Percentiles rank a stretch among this genome's conserved stretches.
phyloP scores from a whole-genome alignment of 768 basidiomycete genomes.

The Mrakia gelida region DNA sequence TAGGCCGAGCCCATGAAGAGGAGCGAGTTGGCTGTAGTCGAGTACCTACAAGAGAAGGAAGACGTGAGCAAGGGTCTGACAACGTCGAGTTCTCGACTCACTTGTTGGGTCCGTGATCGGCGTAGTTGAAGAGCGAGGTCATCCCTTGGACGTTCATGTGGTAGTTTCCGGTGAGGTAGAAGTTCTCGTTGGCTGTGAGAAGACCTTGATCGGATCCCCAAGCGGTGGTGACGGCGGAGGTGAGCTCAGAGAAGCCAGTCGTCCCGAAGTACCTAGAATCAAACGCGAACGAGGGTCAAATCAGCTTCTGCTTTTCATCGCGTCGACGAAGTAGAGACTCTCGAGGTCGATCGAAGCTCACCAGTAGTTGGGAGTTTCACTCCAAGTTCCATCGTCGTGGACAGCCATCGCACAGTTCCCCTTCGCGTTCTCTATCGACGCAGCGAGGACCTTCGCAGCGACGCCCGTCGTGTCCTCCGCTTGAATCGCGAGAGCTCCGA shows the following conservation, averaged over 20 bases:
- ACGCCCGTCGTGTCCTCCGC: constrained; percentile 65
- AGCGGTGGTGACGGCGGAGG: constrained; percentile 72
- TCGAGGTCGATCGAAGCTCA: constrained; percentile 44
- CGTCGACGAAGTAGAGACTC: neutral
- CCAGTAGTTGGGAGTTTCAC: constrained; percentile 92
- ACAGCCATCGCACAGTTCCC: constrained; percentile 61
- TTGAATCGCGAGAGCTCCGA: constrained; percentile 85
- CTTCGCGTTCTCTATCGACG: constrained; percentile 69
- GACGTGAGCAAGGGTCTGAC: neutral
- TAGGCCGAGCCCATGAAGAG: constrained; percentile 69
- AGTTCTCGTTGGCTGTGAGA: constrained; percentile 64
- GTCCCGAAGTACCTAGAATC: constrained; percentile 63
- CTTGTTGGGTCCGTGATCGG: constrained; percentile 88
- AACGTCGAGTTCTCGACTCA: constrained; percentile 13
- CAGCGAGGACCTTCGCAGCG: constrained; percentile 61
- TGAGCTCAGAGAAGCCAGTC: constrained; percentile 84
- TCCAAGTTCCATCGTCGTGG: constrained; percentile 71
- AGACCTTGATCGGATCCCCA: constrained; percentile 79
- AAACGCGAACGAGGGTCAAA: too few species aligned
- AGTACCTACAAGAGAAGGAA: constrained; percentile 48
- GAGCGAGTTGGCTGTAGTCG: constrained; percentile 87
- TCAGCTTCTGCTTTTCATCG: too few species aligned
- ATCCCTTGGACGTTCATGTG: constrained; percentile 85
- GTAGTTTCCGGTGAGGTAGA: constrained; percentile 68
- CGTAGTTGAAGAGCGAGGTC: constrained; percentile 56